Evolutionary conservation across 177 flowering plant genomes (phyloP).

Genomic region (Vitis hybrid): DNA sequence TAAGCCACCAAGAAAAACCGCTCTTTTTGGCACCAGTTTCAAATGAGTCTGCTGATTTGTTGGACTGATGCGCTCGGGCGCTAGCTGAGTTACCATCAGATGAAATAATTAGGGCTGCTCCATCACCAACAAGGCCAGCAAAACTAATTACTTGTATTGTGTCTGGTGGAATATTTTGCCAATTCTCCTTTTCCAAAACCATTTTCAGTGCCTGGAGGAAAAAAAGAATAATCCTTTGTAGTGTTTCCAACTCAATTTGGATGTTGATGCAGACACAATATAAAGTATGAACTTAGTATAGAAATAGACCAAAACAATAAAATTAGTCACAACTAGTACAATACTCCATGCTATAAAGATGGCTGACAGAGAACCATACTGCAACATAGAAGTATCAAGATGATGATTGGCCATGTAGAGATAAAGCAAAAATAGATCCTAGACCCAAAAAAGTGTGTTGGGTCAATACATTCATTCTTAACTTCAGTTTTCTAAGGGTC

Average conservation of each 20-base stretch:
- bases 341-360: background rate
- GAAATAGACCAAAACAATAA: background rate
- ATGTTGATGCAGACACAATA: background rate
- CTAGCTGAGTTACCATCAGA: slow-evolving; percentile 39
- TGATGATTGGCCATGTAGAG: too few relatives aligned
- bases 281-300: background rate
- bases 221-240: slow-evolving; percentile 1
- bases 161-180: slow-evolving; percentile 79
- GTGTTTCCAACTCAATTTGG: background rate
- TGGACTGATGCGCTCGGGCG: slow-evolving; percentile 31
- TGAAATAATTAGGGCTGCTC: slow-evolving; percentile 70
- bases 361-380: background rate
- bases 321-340: background rate
- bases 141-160: slow-evolving; percentile 78
- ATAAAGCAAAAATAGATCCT: too few relatives aligned
- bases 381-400: background rate
- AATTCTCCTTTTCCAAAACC: slow-evolving; percentile 92
- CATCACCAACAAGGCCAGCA: slow-evolving; percentile 95
- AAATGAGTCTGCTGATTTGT: slow-evolving; percentile 34
- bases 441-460: too few relatives aligned
- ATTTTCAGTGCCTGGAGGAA: slow-evolving; percentile 78
- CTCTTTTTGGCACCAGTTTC: slow-evolving; percentile 36
- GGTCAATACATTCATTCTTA: too few relatives aligned
- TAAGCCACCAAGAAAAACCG: slow-evolving; percentile 76
- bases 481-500: too few relatives aligned